A percentile compares a stretch with the other conserved stretches of the same genome.
phyloP scores from a whole-genome alignment of 805 yeast genomes.

The Saccharomycopsis malanga region DNA sequence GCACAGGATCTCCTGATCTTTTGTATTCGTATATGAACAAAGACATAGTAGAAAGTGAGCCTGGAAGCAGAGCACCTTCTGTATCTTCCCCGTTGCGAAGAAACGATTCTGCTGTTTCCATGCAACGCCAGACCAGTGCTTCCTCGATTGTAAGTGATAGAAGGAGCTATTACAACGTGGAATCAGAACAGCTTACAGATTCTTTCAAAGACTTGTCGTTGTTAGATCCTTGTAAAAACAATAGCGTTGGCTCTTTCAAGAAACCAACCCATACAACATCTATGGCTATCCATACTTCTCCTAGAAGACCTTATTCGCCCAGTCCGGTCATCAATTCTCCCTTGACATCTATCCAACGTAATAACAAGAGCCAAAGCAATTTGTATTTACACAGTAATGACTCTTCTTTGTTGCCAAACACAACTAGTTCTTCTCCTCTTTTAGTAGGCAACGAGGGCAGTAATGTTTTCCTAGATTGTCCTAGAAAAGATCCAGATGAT shows the following conservation, averaged over 20 bases:
- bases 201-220: slow-evolving; percentile 15
- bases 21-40: slow-evolving; percentile 18
- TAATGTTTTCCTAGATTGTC: slow-evolving; percentile 17
- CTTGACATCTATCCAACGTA: slow-evolving; percentile 56
- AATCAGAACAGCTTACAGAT: slow-evolving; percentile 10
- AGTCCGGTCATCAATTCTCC: slow-evolving; percentile 40
- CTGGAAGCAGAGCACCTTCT: background rate
- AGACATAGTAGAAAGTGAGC: slow-evolving; percentile 10
- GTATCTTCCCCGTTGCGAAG: slow-evolving; percentile 15
- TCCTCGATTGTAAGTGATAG: slow-evolving; percentile 15
- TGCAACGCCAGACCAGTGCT: slow-evolving; percentile 18
- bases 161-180: slow-evolving; percentile 7
- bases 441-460: slow-evolving; percentile 39
- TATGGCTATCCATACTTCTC: slow-evolving; percentile 28
- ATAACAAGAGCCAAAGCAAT: slow-evolving; percentile 25
- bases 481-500: slow-evolving; percentile 15
- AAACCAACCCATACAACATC: slow-evolving; percentile 10
- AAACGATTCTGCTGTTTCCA: slow-evolving; percentile 5
- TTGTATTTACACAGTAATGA: slow-evolving; percentile 24
- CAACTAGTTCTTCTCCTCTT: slow-evolving; percentile 45
- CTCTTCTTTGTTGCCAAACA: slow-evolving; percentile 21
- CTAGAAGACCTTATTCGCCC: slow-evolving; percentile 53
- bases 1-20: slow-evolving; percentile 12
- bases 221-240: slow-evolving; percentile 24
- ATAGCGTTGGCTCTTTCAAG: slow-evolving; percentile 21